phyloP scores from a whole-genome alignment of 1,139 yeast genomes.

The Blastobotrys serpentis region DNA sequence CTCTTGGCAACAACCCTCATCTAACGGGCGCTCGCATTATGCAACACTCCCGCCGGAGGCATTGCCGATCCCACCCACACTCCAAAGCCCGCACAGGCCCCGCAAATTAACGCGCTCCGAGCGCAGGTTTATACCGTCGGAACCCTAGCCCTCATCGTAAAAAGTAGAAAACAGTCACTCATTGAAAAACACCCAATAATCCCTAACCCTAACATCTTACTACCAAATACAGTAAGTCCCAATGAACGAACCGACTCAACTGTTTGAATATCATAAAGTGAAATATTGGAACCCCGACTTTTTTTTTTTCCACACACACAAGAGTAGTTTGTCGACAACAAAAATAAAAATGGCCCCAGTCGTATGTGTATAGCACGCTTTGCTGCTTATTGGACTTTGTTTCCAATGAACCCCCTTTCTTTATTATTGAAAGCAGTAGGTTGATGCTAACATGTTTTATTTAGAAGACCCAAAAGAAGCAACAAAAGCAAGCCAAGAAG shows the following conservation, averaged over 20 bases:
- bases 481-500: slow-evolving; percentile 59
- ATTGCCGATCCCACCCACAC: too few relatives aligned
- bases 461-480: slow-evolving; percentile 74
- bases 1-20: too few relatives aligned
- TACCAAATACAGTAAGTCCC: slow-evolving; percentile 3
- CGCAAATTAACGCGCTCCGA: too few relatives aligned
- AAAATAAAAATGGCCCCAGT: slow-evolving; percentile 75
- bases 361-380: slow-evolving; percentile 54
- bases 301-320: neutral
- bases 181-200: too few relatives aligned
- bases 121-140: too few relatives aligned
- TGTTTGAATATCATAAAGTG: too few relatives aligned
- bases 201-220: too few relatives aligned
- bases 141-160: too few relatives aligned
- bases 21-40: too few relatives aligned
- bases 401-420: slow-evolving; percentile 7
- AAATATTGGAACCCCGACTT: slow-evolving; percentile 5
- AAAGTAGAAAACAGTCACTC: too few relatives aligned
- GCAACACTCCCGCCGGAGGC: too few relatives aligned
- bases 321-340: slow-evolving; percentile 4
- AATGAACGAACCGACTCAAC: neutral
- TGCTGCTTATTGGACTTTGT: slow-evolving; percentile 27
- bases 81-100: too few relatives aligned
- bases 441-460: slow-evolving; percentile 41
- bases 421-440: slow-evolving; percentile 41